phyloP scores from a whole-genome alignment of 805 yeast genomes.

The Ogataea degrootiae region DNA sequence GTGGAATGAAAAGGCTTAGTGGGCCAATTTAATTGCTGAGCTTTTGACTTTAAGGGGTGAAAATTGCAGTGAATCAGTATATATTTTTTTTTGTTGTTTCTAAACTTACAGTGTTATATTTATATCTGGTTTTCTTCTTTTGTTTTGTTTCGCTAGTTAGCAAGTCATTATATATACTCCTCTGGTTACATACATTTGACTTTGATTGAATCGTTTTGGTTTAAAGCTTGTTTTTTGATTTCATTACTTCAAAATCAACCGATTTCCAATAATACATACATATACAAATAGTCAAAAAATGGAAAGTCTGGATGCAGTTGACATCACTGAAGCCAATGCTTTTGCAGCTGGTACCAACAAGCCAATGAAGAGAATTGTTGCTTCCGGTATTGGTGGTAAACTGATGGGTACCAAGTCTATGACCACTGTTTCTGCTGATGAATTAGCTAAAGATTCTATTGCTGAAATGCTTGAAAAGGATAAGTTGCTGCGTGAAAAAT shows the following conservation, averaged over 20 bases:
- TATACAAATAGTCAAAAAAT: slow-evolving; percentile 1
- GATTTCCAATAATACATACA: not conserved
- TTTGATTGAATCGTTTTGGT: too few relatives aligned
- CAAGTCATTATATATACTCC: too few relatives aligned
- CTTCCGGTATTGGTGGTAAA: slow-evolving; percentile 69
- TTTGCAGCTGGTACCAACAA: slow-evolving; percentile 81
- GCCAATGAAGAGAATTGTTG: slow-evolving; percentile 65
- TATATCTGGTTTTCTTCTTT: too few relatives aligned
- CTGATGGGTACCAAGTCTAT: slow-evolving; percentile 79
- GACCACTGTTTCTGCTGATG: slow-evolving; percentile 64
- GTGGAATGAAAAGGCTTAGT: too few relatives aligned
- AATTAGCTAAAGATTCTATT: slow-evolving; percentile 48
- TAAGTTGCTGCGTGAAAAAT: slow-evolving; percentile 37
- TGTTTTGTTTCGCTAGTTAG: too few relatives aligned
- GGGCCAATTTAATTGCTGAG: too few relatives aligned
- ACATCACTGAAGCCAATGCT: slow-evolving; percentile 66
- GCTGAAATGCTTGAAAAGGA: slow-evolving; percentile 42
- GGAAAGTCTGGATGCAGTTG: slow-evolving; percentile 37
- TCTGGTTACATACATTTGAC: too few relatives aligned
- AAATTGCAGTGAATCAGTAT: too few relatives aligned
- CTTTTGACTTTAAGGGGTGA: too few relatives aligned
- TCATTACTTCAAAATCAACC: not conserved
- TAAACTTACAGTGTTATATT: too few relatives aligned
- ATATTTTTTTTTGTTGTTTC: too few relatives aligned
- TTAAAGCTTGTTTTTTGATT: not conserved